phyloP scores from a whole-genome alignment of 2,329 filamentous ascomycete genomes.

The Diplodia seriata region DNA sequence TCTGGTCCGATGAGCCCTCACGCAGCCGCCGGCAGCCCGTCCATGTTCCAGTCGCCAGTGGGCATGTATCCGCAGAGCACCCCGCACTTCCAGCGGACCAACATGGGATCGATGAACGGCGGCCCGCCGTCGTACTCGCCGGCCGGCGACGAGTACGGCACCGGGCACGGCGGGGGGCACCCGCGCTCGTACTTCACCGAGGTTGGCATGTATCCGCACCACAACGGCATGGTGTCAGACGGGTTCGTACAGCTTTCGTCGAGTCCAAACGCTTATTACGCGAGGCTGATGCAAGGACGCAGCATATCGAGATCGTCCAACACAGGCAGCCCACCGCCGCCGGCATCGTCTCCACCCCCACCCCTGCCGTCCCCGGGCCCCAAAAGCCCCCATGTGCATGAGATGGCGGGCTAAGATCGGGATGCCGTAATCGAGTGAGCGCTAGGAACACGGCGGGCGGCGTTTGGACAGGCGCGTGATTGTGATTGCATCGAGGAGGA shows the following conservation, averaged over 20 bases:
- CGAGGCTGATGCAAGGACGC: slow-evolving; percentile 28
- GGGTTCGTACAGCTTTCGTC: slow-evolving; percentile 22
- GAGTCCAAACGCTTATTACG: slow-evolving; percentile 19
- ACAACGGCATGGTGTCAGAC: slow-evolving; percentile 15
- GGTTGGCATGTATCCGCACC: slow-evolving; percentile 30
- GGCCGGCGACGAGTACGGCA: slow-evolving; percentile 14
- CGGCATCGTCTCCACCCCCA: slow-evolving; percentile 22
- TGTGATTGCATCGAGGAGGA: not conserved
- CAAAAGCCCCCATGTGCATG: slow-evolving; percentile 27
- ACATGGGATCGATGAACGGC: slow-evolving; percentile 6
- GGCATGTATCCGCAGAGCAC: slow-evolving; percentile 20
- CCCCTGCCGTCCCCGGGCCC: slow-evolving; percentile 14
- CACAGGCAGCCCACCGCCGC: slow-evolving; percentile 26
- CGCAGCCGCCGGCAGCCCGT: slow-evolving; percentile 16
- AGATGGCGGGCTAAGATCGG: slow-evolving; percentile 24
- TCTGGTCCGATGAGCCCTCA: slow-evolving; percentile 17
- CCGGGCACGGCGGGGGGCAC: not conserved
- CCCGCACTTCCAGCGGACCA: slow-evolving; percentile 2
- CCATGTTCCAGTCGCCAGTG: slow-evolving; percentile 26
- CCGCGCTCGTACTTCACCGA: slow-evolving; percentile 28
- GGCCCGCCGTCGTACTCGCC: slow-evolving; percentile 29
- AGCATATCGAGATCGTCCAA: slow-evolving; percentile 24
- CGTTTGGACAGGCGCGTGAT: not conserved
- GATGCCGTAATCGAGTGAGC: not conserved
- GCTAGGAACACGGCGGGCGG: not conserved